phyloP scores from a whole-genome alignment of 768 basidiomycete genomes.

The Tricholoma saponaceum region DNA sequence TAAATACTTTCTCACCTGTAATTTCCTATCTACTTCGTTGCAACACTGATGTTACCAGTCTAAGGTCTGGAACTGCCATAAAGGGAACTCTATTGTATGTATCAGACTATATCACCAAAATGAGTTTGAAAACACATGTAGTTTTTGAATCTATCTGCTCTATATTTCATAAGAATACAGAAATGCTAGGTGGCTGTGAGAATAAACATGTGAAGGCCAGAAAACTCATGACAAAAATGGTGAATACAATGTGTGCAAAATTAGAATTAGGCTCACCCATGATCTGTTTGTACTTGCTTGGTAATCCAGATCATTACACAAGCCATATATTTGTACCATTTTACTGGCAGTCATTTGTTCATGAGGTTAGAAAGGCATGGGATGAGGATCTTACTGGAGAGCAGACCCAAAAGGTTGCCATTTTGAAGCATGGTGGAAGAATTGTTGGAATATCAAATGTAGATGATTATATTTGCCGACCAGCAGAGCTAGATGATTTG shows the following conservation, averaged over 20 bases:
- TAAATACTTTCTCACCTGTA: conserved; percentile 31
- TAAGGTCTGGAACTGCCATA: conserved; percentile 35
- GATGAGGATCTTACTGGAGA: conserved; percentile 1
- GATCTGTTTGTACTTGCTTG: conserved; percentile 29
- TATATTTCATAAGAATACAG: conserved; percentile 20
- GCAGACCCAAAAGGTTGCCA: conserved; percentile 15
- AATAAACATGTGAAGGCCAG: conserved; percentile 19
- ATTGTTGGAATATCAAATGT: conserved; percentile 22
- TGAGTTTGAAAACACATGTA: conserved; percentile 31
- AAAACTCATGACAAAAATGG: conserved; percentile 29
- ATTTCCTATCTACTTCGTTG: conserved; percentile 31
- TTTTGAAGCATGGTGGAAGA: conserved; percentile 13
- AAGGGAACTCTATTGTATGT: conserved; percentile 35
- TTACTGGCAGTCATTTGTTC: conserved; percentile 29
- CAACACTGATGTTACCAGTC: conserved; percentile 35
- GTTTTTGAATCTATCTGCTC: conserved; percentile 29
- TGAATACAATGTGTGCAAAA: conserved; percentile 31
- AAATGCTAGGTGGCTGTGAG: conserved; percentile 15
- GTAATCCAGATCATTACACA: conserved; percentile 36
- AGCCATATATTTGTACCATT: conserved; percentile 28
- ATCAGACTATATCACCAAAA: conserved; percentile 41
- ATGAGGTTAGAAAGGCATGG: conserved; percentile 17
- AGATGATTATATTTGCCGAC: conserved; percentile 29
- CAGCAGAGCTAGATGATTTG: conserved; percentile 11
- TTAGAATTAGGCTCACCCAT: conserved; percentile 34